A percentile compares a stretch with the other conserved stretches of the same genome.
These are phyloP conservation scores for Colletotrichum sp. DNA, from an alignment of 2,329 filamentous ascomycete genomes.

Conservation along the genomic window DNA sequence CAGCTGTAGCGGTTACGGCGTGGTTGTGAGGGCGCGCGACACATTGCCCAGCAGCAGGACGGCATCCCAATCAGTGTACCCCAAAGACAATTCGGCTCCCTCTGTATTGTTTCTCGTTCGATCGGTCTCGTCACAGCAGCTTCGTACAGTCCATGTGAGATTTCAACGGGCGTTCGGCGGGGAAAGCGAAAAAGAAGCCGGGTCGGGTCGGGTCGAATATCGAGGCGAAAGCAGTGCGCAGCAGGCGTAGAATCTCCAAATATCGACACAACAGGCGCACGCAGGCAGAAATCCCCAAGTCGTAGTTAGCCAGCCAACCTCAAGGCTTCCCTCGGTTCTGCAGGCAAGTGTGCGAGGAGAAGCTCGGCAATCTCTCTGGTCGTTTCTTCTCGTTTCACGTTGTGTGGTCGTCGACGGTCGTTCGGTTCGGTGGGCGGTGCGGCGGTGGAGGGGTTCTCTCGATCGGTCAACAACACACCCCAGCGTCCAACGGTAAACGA, in stretches of 20 bases:
- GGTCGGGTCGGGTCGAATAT: not conserved
- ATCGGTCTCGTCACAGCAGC: not conserved
- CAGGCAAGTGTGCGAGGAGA: not conserved
- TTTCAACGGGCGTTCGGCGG: not conserved
- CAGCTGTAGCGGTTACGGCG: constrained; percentile 4
- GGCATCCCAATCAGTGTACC: constrained; percentile 12
- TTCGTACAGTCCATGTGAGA: not conserved
- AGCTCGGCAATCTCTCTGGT: not conserved
- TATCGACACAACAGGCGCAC: not conserved
- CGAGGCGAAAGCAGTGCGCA: not conserved
- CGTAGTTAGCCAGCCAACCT: not conserved
- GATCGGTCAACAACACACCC: not conserved
- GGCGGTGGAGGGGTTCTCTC: constrained; percentile 13
- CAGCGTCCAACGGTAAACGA: not conserved
- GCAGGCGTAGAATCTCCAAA: not conserved
- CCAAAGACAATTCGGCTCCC: not conserved
- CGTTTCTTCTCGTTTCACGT: not conserved
- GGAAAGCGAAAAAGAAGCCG: not conserved
- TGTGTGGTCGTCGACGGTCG: not conserved
- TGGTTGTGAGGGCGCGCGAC: constrained; percentile 1
- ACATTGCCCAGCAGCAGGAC: constrained; percentile 18
- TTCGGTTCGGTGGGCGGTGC: not conserved
- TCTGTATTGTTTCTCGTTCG: not conserved
- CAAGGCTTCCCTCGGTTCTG: not conserved
- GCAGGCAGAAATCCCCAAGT: not conserved